These are phyloP conservation scores for Fusarium floridanum DNA, from an alignment of 2,329 filamentous ascomycete species.

Conservation along the genomic window DNA sequence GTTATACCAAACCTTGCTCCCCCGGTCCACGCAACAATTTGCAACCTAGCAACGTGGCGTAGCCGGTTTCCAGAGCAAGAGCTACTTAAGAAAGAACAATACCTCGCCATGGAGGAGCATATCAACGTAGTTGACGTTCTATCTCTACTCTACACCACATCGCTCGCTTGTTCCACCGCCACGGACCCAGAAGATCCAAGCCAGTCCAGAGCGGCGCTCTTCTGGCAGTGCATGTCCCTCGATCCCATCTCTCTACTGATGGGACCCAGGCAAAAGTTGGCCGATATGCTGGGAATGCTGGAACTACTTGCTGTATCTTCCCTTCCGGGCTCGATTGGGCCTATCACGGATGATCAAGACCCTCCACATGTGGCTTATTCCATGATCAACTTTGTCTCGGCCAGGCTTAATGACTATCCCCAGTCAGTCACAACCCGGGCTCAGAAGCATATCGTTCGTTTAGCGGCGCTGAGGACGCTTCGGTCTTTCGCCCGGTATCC, in stretches of 20 bases:
- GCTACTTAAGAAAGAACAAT: constrained; percentile 57
- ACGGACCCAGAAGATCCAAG: constrained; percentile 48
- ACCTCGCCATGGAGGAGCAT: constrained; percentile 59
- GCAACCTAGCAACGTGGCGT: constrained; percentile 69
- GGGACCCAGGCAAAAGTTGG: constrained; percentile 72
- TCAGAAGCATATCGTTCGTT: constrained; percentile 58
- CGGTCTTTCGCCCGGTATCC: constrained; percentile 72
- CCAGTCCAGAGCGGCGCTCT: constrained; percentile 55
- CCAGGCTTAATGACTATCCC: constrained; percentile 70
- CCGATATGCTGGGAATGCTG: constrained; percentile 74
- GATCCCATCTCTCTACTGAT: constrained; percentile 77
- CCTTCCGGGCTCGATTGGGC: constrained; percentile 73
- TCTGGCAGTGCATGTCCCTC: constrained; percentile 77
- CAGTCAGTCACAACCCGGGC: constrained; percentile 52
- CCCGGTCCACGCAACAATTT: constrained; percentile 70
- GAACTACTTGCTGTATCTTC: constrained; percentile 76
- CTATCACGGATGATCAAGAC: constrained; percentile 64
- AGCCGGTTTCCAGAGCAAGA: constrained; percentile 65
- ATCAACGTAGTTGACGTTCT: constrained; percentile 75
- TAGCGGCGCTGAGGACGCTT: constrained; percentile 66
- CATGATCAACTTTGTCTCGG: constrained; percentile 73
- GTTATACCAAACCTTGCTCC: constrained; percentile 70
- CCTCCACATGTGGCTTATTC: constrained; percentile 58
- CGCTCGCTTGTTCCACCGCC: constrained; percentile 68
- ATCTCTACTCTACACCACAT: constrained; percentile 73